phyloP scores from a whole-genome alignment of 2,329 filamentous ascomycete genomes.

The Cercospora sp. region DNA sequence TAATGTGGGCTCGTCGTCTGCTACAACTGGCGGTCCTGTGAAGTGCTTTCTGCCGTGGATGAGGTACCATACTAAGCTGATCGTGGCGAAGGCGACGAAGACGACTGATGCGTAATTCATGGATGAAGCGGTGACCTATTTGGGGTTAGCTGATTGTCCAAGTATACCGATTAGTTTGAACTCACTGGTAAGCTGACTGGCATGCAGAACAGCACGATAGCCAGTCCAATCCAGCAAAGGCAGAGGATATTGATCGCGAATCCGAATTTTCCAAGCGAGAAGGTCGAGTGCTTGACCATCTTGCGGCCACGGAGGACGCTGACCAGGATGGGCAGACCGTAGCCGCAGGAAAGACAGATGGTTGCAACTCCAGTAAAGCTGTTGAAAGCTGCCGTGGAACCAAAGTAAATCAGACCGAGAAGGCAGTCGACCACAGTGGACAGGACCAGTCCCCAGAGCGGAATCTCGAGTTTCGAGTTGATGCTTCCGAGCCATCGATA shows the following conservation, averaged over 20 bases:
- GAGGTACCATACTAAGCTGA: conserved; percentile 39
- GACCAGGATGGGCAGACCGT: conserved; percentile 73
- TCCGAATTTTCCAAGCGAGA: conserved; percentile 68
- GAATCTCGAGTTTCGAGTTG: conserved; percentile 65
- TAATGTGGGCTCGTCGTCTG: conserved; percentile 33
- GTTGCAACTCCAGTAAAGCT: conserved; percentile 78
- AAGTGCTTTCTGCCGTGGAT: conserved; percentile 39
- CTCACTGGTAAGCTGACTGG: conserved; percentile 49
- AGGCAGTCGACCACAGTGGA: conserved; percentile 69
- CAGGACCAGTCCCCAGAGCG: conserved; percentile 67
- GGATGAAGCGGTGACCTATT: conserved; percentile 35
- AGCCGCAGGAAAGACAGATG: conserved; percentile 73
- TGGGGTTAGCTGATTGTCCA: conserved; percentile 4
- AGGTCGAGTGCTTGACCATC: conserved; percentile 65
- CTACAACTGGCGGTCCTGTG: conserved; percentile 38
- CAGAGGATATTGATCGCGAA: conserved; percentile 67
- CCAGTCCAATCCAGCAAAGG: conserved; percentile 68
- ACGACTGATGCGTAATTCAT: conserved; percentile 46
- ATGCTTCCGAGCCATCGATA: conserved; percentile 49
- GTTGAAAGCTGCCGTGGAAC: conserved; percentile 73
- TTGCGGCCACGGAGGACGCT: conserved; percentile 66
- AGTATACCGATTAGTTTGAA: not conserved
- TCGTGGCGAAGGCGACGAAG: conserved; percentile 37
- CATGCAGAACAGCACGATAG: conserved; percentile 75
- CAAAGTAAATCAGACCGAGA: conserved; percentile 77